Conservation (phyloP, 768 basidiomycete genomes). For the Ramaria sp. region DNA sequence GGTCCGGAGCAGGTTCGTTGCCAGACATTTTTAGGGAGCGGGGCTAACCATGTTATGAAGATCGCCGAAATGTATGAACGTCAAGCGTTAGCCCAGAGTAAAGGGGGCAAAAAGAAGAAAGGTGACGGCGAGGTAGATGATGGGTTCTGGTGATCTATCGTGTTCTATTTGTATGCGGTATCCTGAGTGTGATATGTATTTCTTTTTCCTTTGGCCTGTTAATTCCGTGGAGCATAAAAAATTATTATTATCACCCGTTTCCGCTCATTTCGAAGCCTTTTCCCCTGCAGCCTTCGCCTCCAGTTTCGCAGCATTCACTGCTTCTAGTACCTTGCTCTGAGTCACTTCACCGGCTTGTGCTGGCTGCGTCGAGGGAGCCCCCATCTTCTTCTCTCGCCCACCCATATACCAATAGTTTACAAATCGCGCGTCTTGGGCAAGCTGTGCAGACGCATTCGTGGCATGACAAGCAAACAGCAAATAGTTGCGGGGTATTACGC, state of each 20-base stretch:
- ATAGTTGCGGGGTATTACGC: slow-evolving; percentile 92
- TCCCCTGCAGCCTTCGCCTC: slow-evolving; percentile 24
- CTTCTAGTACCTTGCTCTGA: slow-evolving; percentile 32
- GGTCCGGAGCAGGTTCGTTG: slow-evolving; percentile 74
- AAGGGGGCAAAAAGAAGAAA: slow-evolving; percentile 55
- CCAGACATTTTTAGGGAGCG: background rate
- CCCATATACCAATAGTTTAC: slow-evolving; percentile 86
- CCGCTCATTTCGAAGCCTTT: background rate
- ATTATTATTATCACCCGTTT: background rate
- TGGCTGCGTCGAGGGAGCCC: slow-evolving; percentile 18
- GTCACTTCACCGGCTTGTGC: slow-evolving; percentile 11
- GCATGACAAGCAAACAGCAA: slow-evolving; percentile 89
- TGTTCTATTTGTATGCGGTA: background rate
- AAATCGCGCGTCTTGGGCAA: slow-evolving; percentile 75
- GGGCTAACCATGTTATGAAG: slow-evolving; percentile 26
- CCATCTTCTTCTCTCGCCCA: slow-evolving; percentile 63
- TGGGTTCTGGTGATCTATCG: slow-evolving; percentile 55
- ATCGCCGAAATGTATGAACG: slow-evolving; percentile 91
- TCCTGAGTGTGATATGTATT: background rate
- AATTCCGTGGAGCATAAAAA: background rate
- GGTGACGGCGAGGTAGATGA: slow-evolving; percentile 58
- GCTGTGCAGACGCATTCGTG: slow-evolving; percentile 84
- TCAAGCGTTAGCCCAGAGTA: slow-evolving; percentile 73
- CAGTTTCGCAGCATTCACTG: slow-evolving; percentile 33
- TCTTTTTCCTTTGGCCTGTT: background rate